Base-by-base conservation (phyloP, 2,329 filamentous ascomycete species). In the Gnomoniopsis sp. region DNA sequence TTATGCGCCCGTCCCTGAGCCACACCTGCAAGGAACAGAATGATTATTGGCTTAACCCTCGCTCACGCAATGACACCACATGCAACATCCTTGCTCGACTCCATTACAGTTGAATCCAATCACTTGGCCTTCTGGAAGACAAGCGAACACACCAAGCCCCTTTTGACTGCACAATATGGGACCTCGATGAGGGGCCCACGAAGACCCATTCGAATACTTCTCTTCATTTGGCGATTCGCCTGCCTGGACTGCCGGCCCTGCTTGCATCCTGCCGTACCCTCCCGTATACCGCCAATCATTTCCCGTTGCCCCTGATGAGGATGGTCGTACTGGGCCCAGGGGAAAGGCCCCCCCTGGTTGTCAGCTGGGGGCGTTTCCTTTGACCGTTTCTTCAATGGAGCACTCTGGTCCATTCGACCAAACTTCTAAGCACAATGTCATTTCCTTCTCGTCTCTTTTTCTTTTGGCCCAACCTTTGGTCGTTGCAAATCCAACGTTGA, bases 261-360 rank as follows among this genome's bases (percentile, higher is more conserved):
- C 26, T 30, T 4, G 26, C 26, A 30, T 30, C 8, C 8, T 30
- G 26, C 26, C 26, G 26, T 30, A n/a, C n/a, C n/a, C n/a, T n/a
- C n/a, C n/a, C n/a, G n/a, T 26, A 38, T 38, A 4, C 21, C 43
- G 49, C 55, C 59, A 61, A 61, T 61, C 59, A 58, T 55, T 54
- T 49, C 59, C 48, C 56, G 21, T 34, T 22, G 34, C 59, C 59
- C 59, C 56, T 61, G 59, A 51, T 48, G 26, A 54, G 41, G 52
- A 19, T 17, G 15, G 7, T 36, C 22, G 33, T 51, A 53, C 41
- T 41, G 43, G 49, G 43, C 58, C 26, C 52, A 30, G 22, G 38
- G 50, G 50, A 41, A 41, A 50, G 23, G 47, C 54, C 26, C 44
- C 58, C 58, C 58, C 56, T 58, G 57, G 26, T 30, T 12, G n/a